Evolutionary conservation across 2,329 filamentous ascomycete genomes (phyloP), one percentile per base, ranked within the genome.

Genomic region (Pseudogymnoascus pannorum): DNA sequence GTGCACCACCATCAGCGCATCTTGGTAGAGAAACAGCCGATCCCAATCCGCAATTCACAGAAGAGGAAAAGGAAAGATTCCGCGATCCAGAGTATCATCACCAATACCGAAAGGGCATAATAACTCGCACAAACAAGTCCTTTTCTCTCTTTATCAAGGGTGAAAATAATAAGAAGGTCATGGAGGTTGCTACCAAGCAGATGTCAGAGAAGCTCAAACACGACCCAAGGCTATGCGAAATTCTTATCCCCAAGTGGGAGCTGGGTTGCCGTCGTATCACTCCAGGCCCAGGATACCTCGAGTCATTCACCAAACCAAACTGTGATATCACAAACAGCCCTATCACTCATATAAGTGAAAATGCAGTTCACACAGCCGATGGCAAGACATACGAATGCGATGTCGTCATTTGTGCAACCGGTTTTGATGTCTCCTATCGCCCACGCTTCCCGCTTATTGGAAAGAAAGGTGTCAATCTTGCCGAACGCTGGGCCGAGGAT

Each of bases 141-240:
- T 54, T 54, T 12, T 24, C 24, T 6, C 44, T 54, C n/a, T 54
- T 54, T 6, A 18, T 54, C n/a, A 54, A 54, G 44, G 44, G 44
- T 5, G 44, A 54, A n/a, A 54, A 65, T 51, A 31, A 59, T 54
- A 33, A 61, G 31, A 89, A 96, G 95, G 66, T 92, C 87, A 77
- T 95, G 83, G 68, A 96, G 87, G n/a, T 85, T 95, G 71, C 97
- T 87, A 61, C 92, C 63, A 97, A 86, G 79, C 95, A 96, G 73
- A 97, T 80, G 74, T 87, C 67, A 91, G 85, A 58, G 87, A 88
- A 76, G 97, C 92, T 59, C 92, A 93, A 8, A 91, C 91, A 66
- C 92, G 92, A 64, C 89, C 58, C 35, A n/a, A 31, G 42, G 22
- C 20, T 59, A 20, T 40, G 31, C 44, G 44, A 54, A 18, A 54